Evolutionary conservation across 106 monocot genomes (phyloP), one percentile per base, ranked within the genome.

Genomic region (Narthecium ossifragum): DNA sequence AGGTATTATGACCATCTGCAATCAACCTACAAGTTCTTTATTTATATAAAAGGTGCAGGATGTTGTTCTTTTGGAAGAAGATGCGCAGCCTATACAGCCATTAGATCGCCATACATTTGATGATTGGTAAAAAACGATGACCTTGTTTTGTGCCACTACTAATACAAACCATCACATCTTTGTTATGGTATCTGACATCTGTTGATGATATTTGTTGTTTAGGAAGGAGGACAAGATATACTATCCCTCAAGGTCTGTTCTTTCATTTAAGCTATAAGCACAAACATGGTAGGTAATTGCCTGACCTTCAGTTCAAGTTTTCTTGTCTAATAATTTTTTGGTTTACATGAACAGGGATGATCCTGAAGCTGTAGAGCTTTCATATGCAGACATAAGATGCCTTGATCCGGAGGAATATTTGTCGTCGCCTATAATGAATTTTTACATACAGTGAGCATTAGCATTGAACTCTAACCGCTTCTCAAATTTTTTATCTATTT

Each of bases 391-490:
- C 63, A 56, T 96, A 26, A 81, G 84, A 71, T 96, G 96, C 66
- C 68, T 96, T n/a, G 76, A 81, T 36, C 90, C 96, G 49, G 78
- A 76, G 57, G 73, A 70, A 34, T 86, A 76, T 59, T 55, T 90
- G 36, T 78, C 90, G 33, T 96, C 96, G 63, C 66, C 77, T 46
- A 84, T 96, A 64, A 84, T 96, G 86, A 90, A 90, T 65, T 96
- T 86, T 66, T 96, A 84, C 61, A 90, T 96, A 43, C 66, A 34
- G 96, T 96, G 70, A 81, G 90, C 65, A 20, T 55, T 31, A 37
- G 2, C 7, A 13, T 33, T 6, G 5, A 6, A 26, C 53, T 6
- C 20, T 53, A 13, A 20, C 61, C 31, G 14, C 17, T 29, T 61
- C 46, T 34, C 32, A 20, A 57, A 2, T 34, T 26, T 26, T 14